These are phyloP conservation scores for Macaranga tanarius DNA, from an alignment of 441 rosid species.

Conservation along the genomic window DNA sequence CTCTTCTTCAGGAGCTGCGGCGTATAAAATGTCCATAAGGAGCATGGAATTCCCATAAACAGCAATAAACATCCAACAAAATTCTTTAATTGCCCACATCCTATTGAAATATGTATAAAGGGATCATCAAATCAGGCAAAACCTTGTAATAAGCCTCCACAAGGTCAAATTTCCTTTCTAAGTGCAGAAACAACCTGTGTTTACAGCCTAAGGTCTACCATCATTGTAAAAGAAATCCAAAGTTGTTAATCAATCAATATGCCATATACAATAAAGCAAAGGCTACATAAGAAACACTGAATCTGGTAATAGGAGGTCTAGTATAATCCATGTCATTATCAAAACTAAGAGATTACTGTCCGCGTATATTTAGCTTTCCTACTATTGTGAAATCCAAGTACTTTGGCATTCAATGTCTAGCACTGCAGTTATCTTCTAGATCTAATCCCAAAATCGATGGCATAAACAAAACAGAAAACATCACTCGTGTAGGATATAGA, in stretches of 20 bases:
- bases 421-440: not conserved
- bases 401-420: not conserved
- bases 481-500: not conserved
- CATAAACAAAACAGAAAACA: not conserved
- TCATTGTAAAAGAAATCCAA: too few species aligned
- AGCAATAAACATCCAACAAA: not conserved
- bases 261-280: not conserved
- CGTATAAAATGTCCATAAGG: slow-evolving; percentile 8
- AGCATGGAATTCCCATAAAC: not conserved
- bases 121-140: not conserved
- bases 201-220: too few species aligned
- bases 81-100: not conserved
- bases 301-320: not conserved
- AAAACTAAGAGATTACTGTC: not conserved
- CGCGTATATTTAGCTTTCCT: not conserved
- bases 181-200: too few species aligned
- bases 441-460: not conserved
- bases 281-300: not conserved
- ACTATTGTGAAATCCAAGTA: not conserved
- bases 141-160: not conserved
- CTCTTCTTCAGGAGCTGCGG: slow-evolving; percentile 81
- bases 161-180: not conserved
- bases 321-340: not conserved
- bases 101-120: not conserved
- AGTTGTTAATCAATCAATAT: too few species aligned